Percentiles rank a stretch among this genome's conserved stretches.
phyloP scores from a whole-genome alignment of 176 grass and related monocot species.

The Avena insularis region DNA sequence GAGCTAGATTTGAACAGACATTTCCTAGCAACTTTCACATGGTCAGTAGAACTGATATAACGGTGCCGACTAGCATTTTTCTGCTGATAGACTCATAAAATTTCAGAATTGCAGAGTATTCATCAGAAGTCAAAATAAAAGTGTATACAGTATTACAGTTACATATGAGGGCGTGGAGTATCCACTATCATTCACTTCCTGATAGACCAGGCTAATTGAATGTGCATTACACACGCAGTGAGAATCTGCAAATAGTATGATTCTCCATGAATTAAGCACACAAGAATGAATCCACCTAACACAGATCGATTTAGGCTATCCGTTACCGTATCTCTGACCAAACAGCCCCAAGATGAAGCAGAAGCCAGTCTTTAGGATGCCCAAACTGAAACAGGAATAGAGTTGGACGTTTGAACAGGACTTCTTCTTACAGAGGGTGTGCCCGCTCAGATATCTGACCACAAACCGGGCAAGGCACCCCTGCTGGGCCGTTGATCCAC shows the following conservation, averaged over 20 bases:
- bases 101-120: background rate
- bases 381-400: slow-evolving; percentile 4
- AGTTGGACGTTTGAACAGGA: background rate
- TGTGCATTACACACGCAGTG: background rate
- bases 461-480: background rate
- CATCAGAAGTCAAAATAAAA: background rate
- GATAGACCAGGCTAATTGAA: background rate
- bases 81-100: background rate
- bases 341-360: background rate
- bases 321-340: background rate
- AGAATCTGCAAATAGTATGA: background rate
- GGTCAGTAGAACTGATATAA: background rate
- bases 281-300: background rate
- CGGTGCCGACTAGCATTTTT: background rate
- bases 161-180: background rate
- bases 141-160: background rate
- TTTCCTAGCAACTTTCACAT: background rate
- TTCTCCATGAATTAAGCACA: background rate
- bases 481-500: background rate
- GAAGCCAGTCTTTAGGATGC: background rate
- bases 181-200: background rate
- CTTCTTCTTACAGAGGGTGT: background rate
- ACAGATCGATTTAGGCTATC: background rate
- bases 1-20: background rate
- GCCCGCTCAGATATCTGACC: too few species aligned